These are phyloP conservation scores for Chaetomium sp. DNA, from an alignment of 2,329 filamentous ascomycete species.

Conservation along the genomic window DNA sequence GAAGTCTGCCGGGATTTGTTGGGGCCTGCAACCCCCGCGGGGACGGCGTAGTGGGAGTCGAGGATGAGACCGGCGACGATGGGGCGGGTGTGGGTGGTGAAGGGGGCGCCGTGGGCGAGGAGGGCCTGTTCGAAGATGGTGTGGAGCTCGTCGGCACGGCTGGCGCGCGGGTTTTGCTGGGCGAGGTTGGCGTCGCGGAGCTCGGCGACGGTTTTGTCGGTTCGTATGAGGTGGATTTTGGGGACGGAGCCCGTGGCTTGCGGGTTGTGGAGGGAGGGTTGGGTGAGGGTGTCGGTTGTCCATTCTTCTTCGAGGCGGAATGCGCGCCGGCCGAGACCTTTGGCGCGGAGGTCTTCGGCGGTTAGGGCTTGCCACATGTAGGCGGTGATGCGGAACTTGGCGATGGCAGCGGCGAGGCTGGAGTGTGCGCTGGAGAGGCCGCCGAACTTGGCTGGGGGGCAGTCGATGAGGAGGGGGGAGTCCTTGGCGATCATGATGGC, in stretches of 20 bases:
- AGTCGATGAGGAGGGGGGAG: constrained; percentile 62
- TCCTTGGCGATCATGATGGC: constrained; percentile 65
- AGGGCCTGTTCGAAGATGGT: constrained; percentile 35
- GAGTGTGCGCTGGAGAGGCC: constrained; percentile 44
- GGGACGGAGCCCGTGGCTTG: constrained; percentile 33
- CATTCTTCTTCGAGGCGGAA: constrained; percentile 71
- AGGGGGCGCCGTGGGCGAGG: constrained; percentile 33
- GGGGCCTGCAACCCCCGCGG: constrained; percentile 38
- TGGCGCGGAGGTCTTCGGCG: constrained; percentile 65
- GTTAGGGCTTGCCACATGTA: constrained; percentile 74
- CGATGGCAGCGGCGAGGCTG: constrained; percentile 56
- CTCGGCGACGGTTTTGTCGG: constrained; percentile 59
- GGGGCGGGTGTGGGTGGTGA: constrained; percentile 38
- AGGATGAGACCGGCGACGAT: constrained; percentile 66
- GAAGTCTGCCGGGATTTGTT: constrained; percentile 37
- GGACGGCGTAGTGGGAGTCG: constrained; percentile 49
- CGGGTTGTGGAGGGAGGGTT: constrained; percentile 13
- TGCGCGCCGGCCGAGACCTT: constrained; percentile 61
- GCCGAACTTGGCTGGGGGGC: constrained; percentile 52
- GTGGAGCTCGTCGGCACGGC: constrained; percentile 50
- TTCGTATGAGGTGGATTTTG: constrained; percentile 63
- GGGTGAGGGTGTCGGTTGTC: constrained; percentile 58
- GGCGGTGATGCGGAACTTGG: constrained; percentile 66
- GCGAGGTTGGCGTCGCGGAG: constrained; percentile 57
- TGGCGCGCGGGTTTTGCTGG: constrained; percentile 54